Percentiles rank a stretch among this genome's conserved stretches.
These are phyloP conservation scores for Ceriops tagal DNA, from an alignment of 345 rosid species.

Conservation along the genomic window DNA sequence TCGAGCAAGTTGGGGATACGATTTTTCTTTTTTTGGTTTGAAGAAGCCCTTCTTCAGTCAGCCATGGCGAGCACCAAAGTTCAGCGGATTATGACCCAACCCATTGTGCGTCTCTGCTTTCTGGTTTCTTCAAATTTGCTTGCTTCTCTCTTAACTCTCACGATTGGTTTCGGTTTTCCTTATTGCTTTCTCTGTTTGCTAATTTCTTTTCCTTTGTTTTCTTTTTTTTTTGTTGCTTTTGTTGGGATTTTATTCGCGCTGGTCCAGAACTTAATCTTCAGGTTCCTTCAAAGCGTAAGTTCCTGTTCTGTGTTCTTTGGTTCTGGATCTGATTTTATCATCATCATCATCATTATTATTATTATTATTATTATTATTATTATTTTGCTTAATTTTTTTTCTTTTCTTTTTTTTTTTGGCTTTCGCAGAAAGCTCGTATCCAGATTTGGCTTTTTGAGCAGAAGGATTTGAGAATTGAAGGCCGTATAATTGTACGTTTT, in stretches of 20 bases:
- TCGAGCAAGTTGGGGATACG: too few relatives aligned
- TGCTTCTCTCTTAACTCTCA: too few relatives aligned
- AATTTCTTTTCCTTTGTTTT: neutral
- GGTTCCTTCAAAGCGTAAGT: constrained; percentile 94
- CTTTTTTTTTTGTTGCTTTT: neutral
- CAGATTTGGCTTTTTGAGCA: constrained; percentile 98
- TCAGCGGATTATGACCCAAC: constrained; percentile 85
- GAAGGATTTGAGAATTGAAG: constrained; percentile 89
- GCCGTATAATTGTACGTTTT: constrained; percentile 50
- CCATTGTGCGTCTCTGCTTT: constrained; percentile 41
- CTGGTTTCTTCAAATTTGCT: neutral
- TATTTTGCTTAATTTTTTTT: too few relatives aligned
- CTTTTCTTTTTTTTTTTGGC: neutral
- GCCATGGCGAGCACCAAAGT: constrained; percentile 89
- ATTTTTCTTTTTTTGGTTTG: too few relatives aligned
- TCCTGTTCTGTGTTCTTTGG: neutral
- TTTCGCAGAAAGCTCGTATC: constrained; percentile 77
- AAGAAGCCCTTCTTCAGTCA: neutral
- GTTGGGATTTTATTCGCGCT: neutral
- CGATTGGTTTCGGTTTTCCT: too few relatives aligned
- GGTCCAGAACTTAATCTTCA: constrained; percentile 81
- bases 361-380: too few relatives aligned
- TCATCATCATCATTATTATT: too few relatives aligned
- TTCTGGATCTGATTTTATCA: too few relatives aligned
- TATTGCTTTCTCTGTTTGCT: neutral